Conservation (phyloP, 1,284 basidiomycete genomes). For the Cutaneotrichosporon curvatum region DNA sequence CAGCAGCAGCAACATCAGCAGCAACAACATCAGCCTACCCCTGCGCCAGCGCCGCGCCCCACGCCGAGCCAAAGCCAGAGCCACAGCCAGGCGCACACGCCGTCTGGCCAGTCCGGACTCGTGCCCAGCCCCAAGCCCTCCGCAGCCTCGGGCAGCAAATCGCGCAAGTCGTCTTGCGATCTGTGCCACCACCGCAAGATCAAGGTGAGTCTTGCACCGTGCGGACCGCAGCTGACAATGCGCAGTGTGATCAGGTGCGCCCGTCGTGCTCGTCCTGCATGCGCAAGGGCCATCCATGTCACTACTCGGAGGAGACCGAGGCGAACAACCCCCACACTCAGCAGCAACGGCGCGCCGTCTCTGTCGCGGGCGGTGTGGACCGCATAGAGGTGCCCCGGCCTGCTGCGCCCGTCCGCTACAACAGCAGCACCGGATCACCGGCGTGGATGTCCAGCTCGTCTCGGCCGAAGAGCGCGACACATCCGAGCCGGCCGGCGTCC, state of each 20-base stretch:
- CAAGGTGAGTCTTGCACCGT: constrained; percentile 22
- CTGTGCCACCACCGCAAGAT: constrained; percentile 40
- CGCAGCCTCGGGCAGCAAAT: constrained; percentile 10
- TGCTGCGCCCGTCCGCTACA: not conserved
- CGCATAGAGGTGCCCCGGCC: constrained; percentile 5
- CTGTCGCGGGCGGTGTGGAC: not conserved
- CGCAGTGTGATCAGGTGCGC: constrained; percentile 35
- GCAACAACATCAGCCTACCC: constrained; percentile 2
- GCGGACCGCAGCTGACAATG: constrained; percentile 1
- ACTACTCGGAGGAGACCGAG: constrained; percentile 35
- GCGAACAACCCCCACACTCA: constrained; percentile 17
- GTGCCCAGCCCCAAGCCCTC: constrained; percentile 16
- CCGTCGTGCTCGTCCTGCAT: constrained; percentile 34
- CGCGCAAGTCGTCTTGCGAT: constrained; percentile 36
- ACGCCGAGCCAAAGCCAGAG: not conserved
- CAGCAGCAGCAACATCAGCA: constrained; percentile 1
- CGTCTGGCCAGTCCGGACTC: too few relatives aligned
- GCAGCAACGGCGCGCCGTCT: constrained; percentile 3
- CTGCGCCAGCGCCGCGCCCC: not conserved
- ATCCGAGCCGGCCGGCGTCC: constrained; percentile 7
- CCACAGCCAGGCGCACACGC: too few relatives aligned
- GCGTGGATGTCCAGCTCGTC: constrained; percentile 17
- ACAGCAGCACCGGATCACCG: constrained; percentile 13
- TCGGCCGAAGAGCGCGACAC: constrained; percentile 9
- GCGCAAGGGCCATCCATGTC: constrained; percentile 32